phyloP scores from a whole-genome alignment of 2,329 filamentous ascomycete species.

The Ophiostoma piceae region DNA sequence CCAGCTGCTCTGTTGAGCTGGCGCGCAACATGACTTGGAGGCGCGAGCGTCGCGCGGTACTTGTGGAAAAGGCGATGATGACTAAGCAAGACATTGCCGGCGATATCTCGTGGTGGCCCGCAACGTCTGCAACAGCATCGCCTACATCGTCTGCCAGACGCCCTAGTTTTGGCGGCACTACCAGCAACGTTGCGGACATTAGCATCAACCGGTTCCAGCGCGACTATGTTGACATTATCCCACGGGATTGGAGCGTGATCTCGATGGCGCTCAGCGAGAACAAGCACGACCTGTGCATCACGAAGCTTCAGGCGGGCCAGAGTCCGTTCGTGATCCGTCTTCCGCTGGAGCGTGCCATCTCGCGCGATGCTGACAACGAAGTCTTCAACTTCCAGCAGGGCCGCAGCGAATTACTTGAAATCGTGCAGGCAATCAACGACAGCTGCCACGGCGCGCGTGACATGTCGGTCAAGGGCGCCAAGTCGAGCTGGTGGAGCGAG shows the following conservation, averaged over 20 bases:
- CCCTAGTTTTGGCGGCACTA: slow-evolving; percentile 40
- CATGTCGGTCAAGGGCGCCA: slow-evolving; percentile 67
- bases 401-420: slow-evolving; percentile 71
- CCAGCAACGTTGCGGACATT: not conserved
- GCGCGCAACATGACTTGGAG: slow-evolving; percentile 64
- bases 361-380: slow-evolving; percentile 62
- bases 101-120: slow-evolving; percentile 26
- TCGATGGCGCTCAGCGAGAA: slow-evolving; percentile 81
- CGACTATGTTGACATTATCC: slow-evolving; percentile 81
- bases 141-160: slow-evolving; percentile 29
- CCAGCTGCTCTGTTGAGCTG: slow-evolving; percentile 61
- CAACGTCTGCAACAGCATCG: slow-evolving; percentile 24
- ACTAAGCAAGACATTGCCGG: slow-evolving; percentile 32
- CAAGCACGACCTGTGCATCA: slow-evolving; percentile 78
- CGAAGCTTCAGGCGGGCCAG: slow-evolving; percentile 70
- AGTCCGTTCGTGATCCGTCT: slow-evolving; percentile 82
- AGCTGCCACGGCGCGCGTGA: slow-evolving; percentile 71
- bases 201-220: slow-evolving; percentile 64
- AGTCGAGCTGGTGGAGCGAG: slow-evolving; percentile 83
- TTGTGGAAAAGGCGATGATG: slow-evolving; percentile 41
- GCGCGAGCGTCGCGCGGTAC: slow-evolving; percentile 56
- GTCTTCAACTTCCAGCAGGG: slow-evolving; percentile 80
- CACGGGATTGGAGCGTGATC: slow-evolving; percentile 74
- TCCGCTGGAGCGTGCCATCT: slow-evolving; percentile 75
- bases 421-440: slow-evolving; percentile 75